Conservation (phyloP, 2,329 filamentous ascomycete genomes). For the Eutypella sp. region DNA sequence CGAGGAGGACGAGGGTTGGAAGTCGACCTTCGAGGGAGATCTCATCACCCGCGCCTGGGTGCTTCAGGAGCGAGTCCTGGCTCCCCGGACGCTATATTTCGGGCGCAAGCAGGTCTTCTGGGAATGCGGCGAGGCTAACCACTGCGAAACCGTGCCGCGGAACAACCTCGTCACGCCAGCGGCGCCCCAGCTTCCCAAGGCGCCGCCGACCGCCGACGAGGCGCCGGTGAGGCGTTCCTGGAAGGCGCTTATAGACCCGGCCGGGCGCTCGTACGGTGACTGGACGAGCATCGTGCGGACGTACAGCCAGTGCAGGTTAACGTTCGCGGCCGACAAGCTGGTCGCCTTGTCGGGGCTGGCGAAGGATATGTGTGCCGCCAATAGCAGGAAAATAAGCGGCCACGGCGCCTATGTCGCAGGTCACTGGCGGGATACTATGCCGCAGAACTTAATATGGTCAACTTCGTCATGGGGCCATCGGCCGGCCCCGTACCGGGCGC, state of each 20-base stretch:
- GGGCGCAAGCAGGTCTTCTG: conserved; percentile 15
- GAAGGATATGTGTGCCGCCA: conserved; percentile 5
- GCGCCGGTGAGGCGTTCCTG: background rate
- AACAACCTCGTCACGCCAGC: background rate
- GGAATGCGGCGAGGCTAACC: conserved; percentile 11
- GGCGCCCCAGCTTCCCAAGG: background rate
- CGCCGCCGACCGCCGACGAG: background rate
- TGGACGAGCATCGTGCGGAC: background rate
- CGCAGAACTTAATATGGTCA: conserved; percentile 7
- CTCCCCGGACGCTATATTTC: conserved; percentile 16
- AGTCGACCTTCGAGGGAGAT: conserved; percentile 3
- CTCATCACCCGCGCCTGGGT: conserved; percentile 15
- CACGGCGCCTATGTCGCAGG: conserved; percentile 10
- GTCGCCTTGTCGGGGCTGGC: conserved; percentile 16
- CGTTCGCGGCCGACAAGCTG: conserved; percentile 12
- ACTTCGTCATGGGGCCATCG: background rate
- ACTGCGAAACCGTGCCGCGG: conserved; percentile 10
- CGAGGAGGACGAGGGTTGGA: conserved; percentile 3
- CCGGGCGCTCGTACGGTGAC: background rate
- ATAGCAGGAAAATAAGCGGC: background rate
- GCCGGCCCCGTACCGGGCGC: conserved; percentile 10
- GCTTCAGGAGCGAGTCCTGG: conserved; percentile 14
- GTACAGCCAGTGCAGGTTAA: conserved; percentile 8
- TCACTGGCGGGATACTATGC: conserved; percentile 10
- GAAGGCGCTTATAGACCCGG: conserved; percentile 8